Percentiles rank a stretch among this genome's conserved stretches.
phyloP scores from a whole-genome alignment of 257 asterid species.

The Thymus quinquecostatus region DNA sequence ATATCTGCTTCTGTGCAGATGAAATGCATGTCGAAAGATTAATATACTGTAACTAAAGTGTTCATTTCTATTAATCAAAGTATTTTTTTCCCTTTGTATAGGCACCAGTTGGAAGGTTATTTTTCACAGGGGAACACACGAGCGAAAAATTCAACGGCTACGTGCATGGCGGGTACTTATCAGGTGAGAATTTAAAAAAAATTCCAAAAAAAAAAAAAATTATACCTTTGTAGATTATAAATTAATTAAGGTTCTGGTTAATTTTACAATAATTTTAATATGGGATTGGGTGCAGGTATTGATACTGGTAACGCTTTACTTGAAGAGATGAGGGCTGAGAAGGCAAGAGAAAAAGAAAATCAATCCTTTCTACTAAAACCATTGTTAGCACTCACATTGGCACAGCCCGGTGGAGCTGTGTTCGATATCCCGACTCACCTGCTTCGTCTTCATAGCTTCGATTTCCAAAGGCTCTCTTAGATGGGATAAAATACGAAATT shows the following conservation, averaged over 20 bases:
- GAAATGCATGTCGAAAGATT: no score
- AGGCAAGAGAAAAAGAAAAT: conserved; percentile 49
- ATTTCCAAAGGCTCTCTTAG: conserved; percentile 53
- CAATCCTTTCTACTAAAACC: conserved; percentile 56
- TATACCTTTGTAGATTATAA: no score
- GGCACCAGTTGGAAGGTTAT: conserved; percentile 82
- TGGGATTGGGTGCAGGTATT: conserved; percentile 51
- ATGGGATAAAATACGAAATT: conserved; percentile 8
- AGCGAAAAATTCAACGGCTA: conserved; percentile 80
- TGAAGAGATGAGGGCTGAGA: conserved; percentile 55
- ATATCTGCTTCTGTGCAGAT: no score
- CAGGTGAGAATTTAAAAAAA: conserved; percentile 46
- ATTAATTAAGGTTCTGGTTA: not conserved
- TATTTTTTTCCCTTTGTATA: conserved; percentile 21
- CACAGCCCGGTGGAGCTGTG: conserved; percentile 48
- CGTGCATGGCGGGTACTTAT: conserved; percentile 85
- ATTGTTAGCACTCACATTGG: conserved; percentile 50
- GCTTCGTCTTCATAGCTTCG: conserved; percentile 44
- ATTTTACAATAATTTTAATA: not conserved
- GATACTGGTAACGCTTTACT: conserved; percentile 64
- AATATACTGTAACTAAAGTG: no score
- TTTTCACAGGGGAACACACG: conserved; percentile 88
- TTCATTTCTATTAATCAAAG: not conserved
- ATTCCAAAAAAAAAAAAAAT: not conserved
- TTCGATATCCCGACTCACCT: conserved; percentile 56